Base-by-base conservation (phyloP, 148 eudicot species). In the Suaeda aralocaspica region DNA sequence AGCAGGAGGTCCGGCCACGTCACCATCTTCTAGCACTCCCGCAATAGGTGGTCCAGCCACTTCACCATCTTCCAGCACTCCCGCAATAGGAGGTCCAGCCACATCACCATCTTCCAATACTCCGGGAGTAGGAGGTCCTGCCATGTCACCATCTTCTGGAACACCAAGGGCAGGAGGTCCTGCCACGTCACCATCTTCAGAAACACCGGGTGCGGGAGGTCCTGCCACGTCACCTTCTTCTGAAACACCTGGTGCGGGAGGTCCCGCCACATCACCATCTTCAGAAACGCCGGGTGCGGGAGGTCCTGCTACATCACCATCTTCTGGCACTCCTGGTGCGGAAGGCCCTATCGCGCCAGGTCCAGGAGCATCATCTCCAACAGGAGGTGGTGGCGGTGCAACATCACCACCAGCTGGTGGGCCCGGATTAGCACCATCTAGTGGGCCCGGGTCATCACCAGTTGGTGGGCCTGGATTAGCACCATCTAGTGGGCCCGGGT, bases 281-380 rank as follows among this genome's bases (percentile, higher is more conserved):
- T n/a, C n/a, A n/a, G n/a, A n/a, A n/a, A n/a, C n/a, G n/a, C n/a
- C n/a, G n/a, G n/a, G n/a, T n/a, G n/a, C n/a, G n/a, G n/a, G n/a
- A n/a, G n/a, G n/a, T n/a, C n/a, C n/a, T n/a, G n/a, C n/a, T n/a
- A n/a, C n/a, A n/a, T n/a, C n/a, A n/a, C n/a, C n/a, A n/a, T n/a
- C n/a, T n/a, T n/a, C n/a, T n/a, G n/a, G n/a, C n/a, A n/a, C 49
- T 9, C 14, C 69, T 6, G 68, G 39, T 4, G 41, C 30, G 0
- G 0, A n/a, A n/a, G n/a, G n/a, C n/a, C n/a, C n/a, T n/a, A n/a
- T n/a, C n/a, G n/a, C 14, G 49, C 22, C 64, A 16, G 34, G 34
- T 18, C 75, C 75, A 9, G n/a, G n/a, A n/a, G 75, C 39, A 22
- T 0, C 12, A 11, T 56, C 72, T 9, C 72, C 72, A 24, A 22